Base-by-base conservation (phyloP, 768 basidiomycete genomes). In the Grammothele lineata region DNA sequence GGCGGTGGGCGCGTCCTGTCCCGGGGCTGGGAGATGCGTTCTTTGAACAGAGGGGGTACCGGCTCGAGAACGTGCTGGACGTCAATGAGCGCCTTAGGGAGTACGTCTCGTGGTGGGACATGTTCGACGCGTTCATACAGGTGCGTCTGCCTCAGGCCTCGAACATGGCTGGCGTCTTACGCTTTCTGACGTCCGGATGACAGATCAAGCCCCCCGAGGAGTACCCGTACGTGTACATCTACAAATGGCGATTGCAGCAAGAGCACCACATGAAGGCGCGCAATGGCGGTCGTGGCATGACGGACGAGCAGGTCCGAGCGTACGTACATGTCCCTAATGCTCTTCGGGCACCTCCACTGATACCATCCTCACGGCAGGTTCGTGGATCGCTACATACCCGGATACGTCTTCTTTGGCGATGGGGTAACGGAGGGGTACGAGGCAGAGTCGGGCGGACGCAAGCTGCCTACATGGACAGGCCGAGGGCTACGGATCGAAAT, bases 371-470 rank as follows among this genome's bases (percentile, higher is more conserved):
- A 33, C 8, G 23, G 34, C 21, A 91, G 87, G 27, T 95, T 95
- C 61, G 81, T 94, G 5, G 87, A 92, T 64, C 82, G 94, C 4
- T 96, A 96, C 64, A 92, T 97, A 56, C 93, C 93, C 1, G 90
- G 87, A 3, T 97, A 96, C 60, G 81, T 95, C 50, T 85, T 94
- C 61, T 97, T 88, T 59, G 80, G 76, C 3, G 78, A 80, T 18
- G 79, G 83, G 10, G 68, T 87, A 4, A 54, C 42, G 9, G 54
- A 57, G 5, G 75, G 76, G 35, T 48, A 43, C 45, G 23, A 55
- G 12, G 52, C 55, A 18, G 46, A 44, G 9, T 42, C 46, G 24
- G 63, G 57, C 1, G 40, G 38, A 14, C 41, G 19, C 5, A 40
- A 22, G 15, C 36, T 49, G n/a, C 50, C 51, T 7, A 66, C 68